A percentile compares a stretch with the other conserved stretches of the same genome.
These are phyloP conservation scores for Alternaria hordeiaustralica DNA, from an alignment of 2,329 filamentous ascomycete species.

Conservation along the genomic window DNA sequence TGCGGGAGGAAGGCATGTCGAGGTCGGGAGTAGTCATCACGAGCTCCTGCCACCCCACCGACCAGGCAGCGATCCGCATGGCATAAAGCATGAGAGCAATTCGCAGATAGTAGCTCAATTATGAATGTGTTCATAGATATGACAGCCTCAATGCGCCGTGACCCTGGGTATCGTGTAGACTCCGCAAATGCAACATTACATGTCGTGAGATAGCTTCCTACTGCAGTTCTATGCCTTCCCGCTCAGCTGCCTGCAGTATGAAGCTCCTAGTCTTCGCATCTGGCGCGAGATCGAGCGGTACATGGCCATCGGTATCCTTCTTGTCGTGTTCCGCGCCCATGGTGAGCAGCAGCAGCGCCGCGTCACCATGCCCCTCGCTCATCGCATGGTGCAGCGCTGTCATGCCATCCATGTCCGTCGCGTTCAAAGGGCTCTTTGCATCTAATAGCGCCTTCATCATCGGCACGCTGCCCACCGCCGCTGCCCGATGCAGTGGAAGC, in stretches of 20 bases:
- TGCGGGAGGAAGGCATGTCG: neutral
- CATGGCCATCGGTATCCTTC: slow-evolving; percentile 71
- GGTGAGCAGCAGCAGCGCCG: slow-evolving; percentile 81
- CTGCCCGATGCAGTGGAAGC: slow-evolving; percentile 87
- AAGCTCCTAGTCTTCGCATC: slow-evolving; percentile 83
- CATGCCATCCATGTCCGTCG: slow-evolving; percentile 80
- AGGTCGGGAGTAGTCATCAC: neutral
- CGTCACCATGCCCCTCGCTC: slow-evolving; percentile 78
- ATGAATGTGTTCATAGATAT: neutral
- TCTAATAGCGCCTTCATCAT: slow-evolving; percentile 83
- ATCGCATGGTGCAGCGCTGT: slow-evolving; percentile 89
- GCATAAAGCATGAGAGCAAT: neutral
- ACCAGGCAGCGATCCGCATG: neutral
- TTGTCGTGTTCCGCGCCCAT: slow-evolving; percentile 83
- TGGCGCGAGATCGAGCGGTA: slow-evolving; percentile 83
- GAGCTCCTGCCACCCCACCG: neutral
- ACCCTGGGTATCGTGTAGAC: slow-evolving; percentile 20
- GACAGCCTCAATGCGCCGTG: neutral
- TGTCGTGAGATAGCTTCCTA: slow-evolving; percentile 9
- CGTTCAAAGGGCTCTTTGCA: slow-evolving; percentile 80
- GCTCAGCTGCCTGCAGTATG: slow-evolving; percentile 78
- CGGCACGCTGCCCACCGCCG: slow-evolving; percentile 86
- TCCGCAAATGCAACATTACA: slow-evolving; percentile 9
- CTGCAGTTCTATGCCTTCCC: slow-evolving; percentile 76
- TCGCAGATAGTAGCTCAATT: neutral